Conservation (phyloP, 2,329 filamentous ascomycete species). For the Aspergillus piperis region DNA sequence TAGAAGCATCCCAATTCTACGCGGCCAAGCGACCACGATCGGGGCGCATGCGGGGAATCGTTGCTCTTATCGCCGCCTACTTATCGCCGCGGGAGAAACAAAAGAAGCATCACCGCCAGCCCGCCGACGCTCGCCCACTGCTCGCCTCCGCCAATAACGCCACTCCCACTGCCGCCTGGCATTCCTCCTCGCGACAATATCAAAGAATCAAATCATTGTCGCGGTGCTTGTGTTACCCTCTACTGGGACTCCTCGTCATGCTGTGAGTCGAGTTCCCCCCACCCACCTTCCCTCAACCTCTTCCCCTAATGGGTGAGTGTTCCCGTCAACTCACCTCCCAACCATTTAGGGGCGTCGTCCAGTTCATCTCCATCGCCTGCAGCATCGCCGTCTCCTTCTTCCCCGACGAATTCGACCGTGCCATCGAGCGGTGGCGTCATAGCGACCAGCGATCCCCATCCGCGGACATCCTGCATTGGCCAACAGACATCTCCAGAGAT, state of each 20-base stretch:
- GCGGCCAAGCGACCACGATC: neutral
- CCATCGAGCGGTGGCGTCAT: slow-evolving; percentile 44
- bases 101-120: neutral
- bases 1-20: neutral
- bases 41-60: neutral
- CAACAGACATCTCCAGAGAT: slow-evolving; percentile 53
- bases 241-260: slow-evolving; percentile 35
- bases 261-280: slow-evolving; percentile 28
- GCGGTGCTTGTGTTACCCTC: slow-evolving; percentile 21
- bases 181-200: neutral
- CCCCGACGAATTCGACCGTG: slow-evolving; percentile 44
- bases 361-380: slow-evolving; percentile 42
- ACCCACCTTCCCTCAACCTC: no score
- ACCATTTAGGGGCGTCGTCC: slow-evolving; percentile 40
- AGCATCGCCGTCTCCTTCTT: slow-evolving; percentile 45
- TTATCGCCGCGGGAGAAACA: neutral
- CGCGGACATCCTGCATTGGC: slow-evolving; percentile 43
- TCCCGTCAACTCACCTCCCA: neutral
- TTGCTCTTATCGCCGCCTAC: neutral
- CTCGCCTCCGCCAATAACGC: neutral
- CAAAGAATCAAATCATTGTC: neutral
- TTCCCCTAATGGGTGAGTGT: neutral
- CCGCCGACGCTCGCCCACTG: neutral
- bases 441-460: slow-evolving; percentile 37
- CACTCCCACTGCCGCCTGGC: neutral